Conservation (phyloP, 805 yeast species). For the Saturnispora dispora region DNA sequence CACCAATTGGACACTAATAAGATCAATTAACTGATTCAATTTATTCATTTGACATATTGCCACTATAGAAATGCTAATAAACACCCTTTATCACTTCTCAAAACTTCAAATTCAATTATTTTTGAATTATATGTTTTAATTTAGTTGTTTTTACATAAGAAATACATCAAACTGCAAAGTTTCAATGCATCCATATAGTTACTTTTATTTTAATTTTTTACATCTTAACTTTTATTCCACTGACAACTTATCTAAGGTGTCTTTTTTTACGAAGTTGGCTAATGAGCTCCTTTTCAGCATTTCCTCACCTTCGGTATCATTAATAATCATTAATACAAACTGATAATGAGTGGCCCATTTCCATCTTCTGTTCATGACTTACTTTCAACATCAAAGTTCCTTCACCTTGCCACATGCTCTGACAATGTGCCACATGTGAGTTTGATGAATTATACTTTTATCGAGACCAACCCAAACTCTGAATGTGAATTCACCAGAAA, state of each 20-base stretch:
- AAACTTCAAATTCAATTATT: too few species aligned
- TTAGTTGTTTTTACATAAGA: too few species aligned
- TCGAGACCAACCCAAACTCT: slow-evolving; percentile 31
- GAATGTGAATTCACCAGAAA: slow-evolving; percentile 13
- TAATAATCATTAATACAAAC: neutral
- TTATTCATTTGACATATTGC: too few species aligned
- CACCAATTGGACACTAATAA: too few species aligned
- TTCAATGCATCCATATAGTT: too few species aligned
- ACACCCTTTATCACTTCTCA: too few species aligned
- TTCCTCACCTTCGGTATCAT: neutral
- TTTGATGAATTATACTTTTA: slow-evolving; percentile 81
- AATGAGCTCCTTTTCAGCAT: slow-evolving; percentile 1
- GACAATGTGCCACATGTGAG: slow-evolving; percentile 73
- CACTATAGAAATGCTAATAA: too few species aligned
- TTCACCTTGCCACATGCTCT: slow-evolving; percentile 76
- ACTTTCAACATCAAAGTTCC: slow-evolving; percentile 53
- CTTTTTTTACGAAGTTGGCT: neutral
- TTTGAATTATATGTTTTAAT: too few species aligned
- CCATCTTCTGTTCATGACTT: slow-evolving; percentile 33
- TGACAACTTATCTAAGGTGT: neutral
- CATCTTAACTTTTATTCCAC: too few species aligned
- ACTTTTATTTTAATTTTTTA: too few species aligned
- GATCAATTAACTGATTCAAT: too few species aligned
- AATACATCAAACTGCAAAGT: too few species aligned
- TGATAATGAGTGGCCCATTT: slow-evolving; percentile 17